Evolutionary conservation across 2,329 filamentous ascomycete genomes (phyloP), one percentile per base, ranked within the genome.

Genomic region (Paracamarosporium sp.): DNA sequence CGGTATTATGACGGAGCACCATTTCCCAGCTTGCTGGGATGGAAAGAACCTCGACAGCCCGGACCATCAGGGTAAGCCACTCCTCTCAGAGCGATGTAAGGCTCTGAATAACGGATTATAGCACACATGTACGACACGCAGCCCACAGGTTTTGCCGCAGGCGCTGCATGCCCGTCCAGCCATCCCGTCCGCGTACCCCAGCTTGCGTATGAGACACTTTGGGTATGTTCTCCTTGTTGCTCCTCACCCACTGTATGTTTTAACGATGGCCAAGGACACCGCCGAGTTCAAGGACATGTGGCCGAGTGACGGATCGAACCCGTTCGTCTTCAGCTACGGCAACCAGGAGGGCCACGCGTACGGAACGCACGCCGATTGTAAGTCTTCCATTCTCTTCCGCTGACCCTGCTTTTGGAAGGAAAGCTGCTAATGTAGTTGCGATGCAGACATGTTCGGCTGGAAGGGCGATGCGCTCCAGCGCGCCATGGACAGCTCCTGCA

Each of bases 1-100:
- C 35, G 62, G 62, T 20, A 60, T 65, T 53, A 61, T 65, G 56
- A 56, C 60, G 1, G 53, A 57, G 28, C 60, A 61, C 50, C 62
- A 58, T 40, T 63, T 65, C 45, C 60, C 60, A 13, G 50, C 53
- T 7, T 64, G 62, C 72, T 81, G 80, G 79, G 78, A 82, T 56
- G 79, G 80, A 57, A 75, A 74, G 63, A 80, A 80, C 69, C 47
- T 50, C 33, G 47, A 50, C 12, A 28, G 22, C 13, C 47, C 47
- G 4, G 47, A 50, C 24, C 47, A 50, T 27, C 47, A 50, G 28
- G 12, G 47, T 50, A 28, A 28, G 15, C 24, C 2, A 2, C 2
- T n/a, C 28, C 50, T 78, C 7, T 82, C 84, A 65, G 82, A 81
- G 22, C 46, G 64, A 1, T 80, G 87, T 71, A 85, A 27, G 17